Conservation (phyloP, 768 basidiomycete species). For the Galerina marginata region DNA sequence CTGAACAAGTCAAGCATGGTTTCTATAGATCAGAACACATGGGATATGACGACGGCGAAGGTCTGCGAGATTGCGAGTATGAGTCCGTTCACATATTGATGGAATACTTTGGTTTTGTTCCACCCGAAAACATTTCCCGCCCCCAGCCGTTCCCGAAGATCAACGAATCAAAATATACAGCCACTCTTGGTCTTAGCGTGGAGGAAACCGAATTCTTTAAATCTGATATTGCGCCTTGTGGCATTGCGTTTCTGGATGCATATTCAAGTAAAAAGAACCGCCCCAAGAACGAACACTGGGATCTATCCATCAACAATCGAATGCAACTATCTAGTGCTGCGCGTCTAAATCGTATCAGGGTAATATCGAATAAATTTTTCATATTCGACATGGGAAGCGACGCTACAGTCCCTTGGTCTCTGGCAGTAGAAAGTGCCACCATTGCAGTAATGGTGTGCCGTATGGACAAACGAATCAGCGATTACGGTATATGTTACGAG, state of each 20-base stretch:
- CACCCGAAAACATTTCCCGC: background rate
- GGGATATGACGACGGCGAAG: background rate
- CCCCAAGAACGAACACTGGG: background rate
- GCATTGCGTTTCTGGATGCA: background rate
- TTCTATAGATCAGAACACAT: background rate
- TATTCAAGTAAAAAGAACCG: background rate
- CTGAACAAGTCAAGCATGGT: no score
- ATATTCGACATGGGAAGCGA: background rate
- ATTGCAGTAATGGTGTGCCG: slow-evolving; percentile 10
- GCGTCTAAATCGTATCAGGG: background rate
- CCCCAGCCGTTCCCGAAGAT: background rate
- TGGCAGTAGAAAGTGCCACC: slow-evolving; percentile 2
- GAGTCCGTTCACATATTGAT: background rate
- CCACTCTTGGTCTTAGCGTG: background rate
- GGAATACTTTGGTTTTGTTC: background rate
- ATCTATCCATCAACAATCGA: background rate
- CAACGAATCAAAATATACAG: background rate
- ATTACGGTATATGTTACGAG: background rate
- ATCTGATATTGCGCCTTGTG: background rate
- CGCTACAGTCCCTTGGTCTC: slow-evolving; percentile 6
- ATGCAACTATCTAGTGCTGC: background rate
- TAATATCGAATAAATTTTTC: background rate
- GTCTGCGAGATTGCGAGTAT: background rate
- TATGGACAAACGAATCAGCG: background rate
- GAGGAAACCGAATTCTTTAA: background rate